Base-by-base conservation (phyloP, 2,329 filamentous ascomycete species). In the Xylariaceae sp. region DNA sequence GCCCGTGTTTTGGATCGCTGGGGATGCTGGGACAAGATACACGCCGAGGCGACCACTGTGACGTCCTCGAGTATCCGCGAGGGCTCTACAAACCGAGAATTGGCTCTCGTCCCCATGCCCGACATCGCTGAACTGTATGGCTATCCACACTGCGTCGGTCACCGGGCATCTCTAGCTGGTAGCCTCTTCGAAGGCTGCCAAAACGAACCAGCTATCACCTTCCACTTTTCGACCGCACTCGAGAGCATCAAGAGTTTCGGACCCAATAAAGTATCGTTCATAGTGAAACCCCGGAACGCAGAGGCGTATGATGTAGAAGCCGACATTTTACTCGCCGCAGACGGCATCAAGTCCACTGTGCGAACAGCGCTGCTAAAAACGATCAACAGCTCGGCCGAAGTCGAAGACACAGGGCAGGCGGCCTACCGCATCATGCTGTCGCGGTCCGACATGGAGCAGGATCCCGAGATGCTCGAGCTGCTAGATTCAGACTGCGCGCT, bases 111-210 rank as follows among this genome's bases (percentile, higher is more conserved):
- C 39, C 79, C 86, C 58, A 82, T 94, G 68, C 78, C 78, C 28
- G 86, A 91, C 64, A 86, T 94, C 61, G 76, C 82, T 46, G 75
- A 83, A 7, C 86, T 82, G 28, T 94, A 92, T 69, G 84, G 84
- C 31, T 92, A 89, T 70, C 86, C 89, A 0, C 90, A 94, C 75
- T 92, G 90, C 82, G 89, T 91, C 4, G 90, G 89, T 6, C 91
- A 95, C 71, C 85, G 91, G 17, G 81, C 87, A 0, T 89, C 87
- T 7, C 81, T 94, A 3, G 89, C 90, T 5, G 82, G 83, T 31
- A 82, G 83, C 5, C 75, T 94, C 28, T 92, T 87, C 73, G 79
- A 88, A 44, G 89, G 83, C n/a, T 93, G 90, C 74, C 78, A 85
- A 66, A 76, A 78, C 43, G 80, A 90, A 66, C 71, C 81, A 16